Evolutionary conservation across 192 early-diverging fungal species (phyloP), one percentile per base, ranked within the genome.

Genomic region (Coemansia sp.): DNA sequence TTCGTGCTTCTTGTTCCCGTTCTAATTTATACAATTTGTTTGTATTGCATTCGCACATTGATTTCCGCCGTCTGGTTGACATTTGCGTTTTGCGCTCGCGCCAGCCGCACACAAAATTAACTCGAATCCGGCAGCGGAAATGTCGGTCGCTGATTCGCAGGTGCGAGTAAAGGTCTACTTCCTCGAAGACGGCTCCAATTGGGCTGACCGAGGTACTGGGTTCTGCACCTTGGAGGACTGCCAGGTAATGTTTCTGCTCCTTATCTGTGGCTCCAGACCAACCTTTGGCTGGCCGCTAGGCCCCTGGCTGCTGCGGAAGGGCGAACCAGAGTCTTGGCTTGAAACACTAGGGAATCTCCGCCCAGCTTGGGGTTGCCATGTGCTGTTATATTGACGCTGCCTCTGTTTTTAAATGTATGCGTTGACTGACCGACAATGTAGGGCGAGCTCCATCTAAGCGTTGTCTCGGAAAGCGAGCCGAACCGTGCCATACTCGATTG

Each of bases 201-300:
- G 95, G 95, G 82, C 84, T 55, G 93, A 94, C 80, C 86, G 86
- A 64, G 95, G 95, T 36, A 95, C 92, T 5, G 95, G 95, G 13
- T 85, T 87, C 62, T 92, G 91, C 62, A 84, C 86, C 35, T 87
- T 82, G 71, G 84, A 86, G 35, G 86, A 84, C 73, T 88, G 86
- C 68, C 79, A 85, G 85, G 87, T 88, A 78, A 73, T 76, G 33
- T 20, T 3, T 24, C 34, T 10, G 7, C 39, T 40, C 13, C 26
- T 16, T 55, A 31, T 31, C 51, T 28, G n/a, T 13, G 14, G 51
- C 51, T 28, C 51, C 14, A 31, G 26, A 10, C 6, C 13, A 5
- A n/a, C 51, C 51, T 13, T 26, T 14, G 23, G 26, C 48, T 26
- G 48, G 48, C 48, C 10, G 23, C 23, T 24, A 0, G 8, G 26